Base-by-base conservation (phyloP, 176 grass and related monocot genomes). In the Metroxylon sagu region DNA sequence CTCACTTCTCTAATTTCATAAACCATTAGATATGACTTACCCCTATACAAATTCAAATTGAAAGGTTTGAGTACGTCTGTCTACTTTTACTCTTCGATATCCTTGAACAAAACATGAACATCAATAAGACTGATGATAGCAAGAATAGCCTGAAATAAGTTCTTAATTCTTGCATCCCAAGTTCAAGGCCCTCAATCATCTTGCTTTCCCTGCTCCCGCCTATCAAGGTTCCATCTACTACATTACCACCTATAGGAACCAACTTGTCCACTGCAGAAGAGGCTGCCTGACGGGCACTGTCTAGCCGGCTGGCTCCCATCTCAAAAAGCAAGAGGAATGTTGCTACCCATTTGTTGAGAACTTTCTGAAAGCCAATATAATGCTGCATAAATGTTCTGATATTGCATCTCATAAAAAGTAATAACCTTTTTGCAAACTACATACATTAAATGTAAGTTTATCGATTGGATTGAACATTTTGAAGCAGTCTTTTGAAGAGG, bases 41-140 rank as follows among this genome's bases (percentile, higher is more conserved):
- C 35, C 35, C 35, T 43, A 43, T 12, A 12, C 35, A 43, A 43
- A 43, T 43, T 43, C 35, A 43, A 43, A 43, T 43, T 14, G 35
- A 12, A 43, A 14, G 35, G 35, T 43, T 43, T 12, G 35, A 12
- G 35, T 1, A 43, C 10, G 35, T 12, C 7, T 7, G 35, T 64
- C 80, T 83, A 67, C 59, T 55, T 60, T 86, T 98, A 76, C 71
- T 98, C 74, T 80, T 98, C 64, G 78, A 78, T 68, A 98, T 98
- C 69, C 93, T 82, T 31, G 87, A 65, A 72, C 93, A 98, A 71
- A 98, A 98, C 87, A 98, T 98, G 76, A 98, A 92, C 84, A 92
- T 77, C 39, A 98, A 25, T 70, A 98, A 52, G 59, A 92, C 82
- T 18, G 87, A 88, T 1, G 93, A 98, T 49, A 98, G 61, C 69